These are phyloP conservation scores for Dryas drummondii DNA, from an alignment of 306 rosid genomes.

Conservation along the genomic window DNA sequence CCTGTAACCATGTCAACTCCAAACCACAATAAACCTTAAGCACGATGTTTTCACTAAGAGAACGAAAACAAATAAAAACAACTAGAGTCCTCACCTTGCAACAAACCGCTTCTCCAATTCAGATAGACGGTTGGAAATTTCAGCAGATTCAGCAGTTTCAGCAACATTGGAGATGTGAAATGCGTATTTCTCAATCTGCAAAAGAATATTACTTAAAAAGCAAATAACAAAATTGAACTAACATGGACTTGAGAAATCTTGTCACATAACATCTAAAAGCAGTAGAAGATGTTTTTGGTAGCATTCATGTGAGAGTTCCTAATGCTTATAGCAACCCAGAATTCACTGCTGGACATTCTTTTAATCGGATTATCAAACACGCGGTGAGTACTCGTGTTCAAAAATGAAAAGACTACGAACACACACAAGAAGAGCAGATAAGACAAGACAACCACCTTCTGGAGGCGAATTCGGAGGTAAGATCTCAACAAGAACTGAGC, in stretches of 20 bases:
- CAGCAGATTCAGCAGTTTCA: constrained; percentile 30
- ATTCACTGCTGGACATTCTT: neutral
- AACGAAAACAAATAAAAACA: neutral
- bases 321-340: neutral
- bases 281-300: neutral
- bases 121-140: constrained; percentile 64
- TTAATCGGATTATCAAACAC: neutral
- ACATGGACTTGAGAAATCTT: neutral
- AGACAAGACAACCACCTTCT: constrained; percentile 54
- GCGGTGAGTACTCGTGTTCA: neutral
- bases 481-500: constrained; percentile 80
- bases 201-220: neutral
- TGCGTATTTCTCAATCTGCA: constrained; percentile 82
- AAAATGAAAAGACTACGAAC: neutral
- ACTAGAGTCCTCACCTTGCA: constrained; percentile 44
- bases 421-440: neutral
- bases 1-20: constrained; percentile 49
- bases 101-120: constrained; percentile 64
- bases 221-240: neutral
- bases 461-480: constrained; percentile 77
- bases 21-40: constrained; percentile 17
- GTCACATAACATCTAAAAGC: neutral
- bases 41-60: neutral
- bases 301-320: neutral
- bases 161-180: constrained; percentile 50